Percentiles rank a stretch among this genome's conserved stretches.
Evolutionary conservation across 2,329 filamentous ascomycete species (phyloP).

Genomic region (Cercospora nicotianae): DNA sequence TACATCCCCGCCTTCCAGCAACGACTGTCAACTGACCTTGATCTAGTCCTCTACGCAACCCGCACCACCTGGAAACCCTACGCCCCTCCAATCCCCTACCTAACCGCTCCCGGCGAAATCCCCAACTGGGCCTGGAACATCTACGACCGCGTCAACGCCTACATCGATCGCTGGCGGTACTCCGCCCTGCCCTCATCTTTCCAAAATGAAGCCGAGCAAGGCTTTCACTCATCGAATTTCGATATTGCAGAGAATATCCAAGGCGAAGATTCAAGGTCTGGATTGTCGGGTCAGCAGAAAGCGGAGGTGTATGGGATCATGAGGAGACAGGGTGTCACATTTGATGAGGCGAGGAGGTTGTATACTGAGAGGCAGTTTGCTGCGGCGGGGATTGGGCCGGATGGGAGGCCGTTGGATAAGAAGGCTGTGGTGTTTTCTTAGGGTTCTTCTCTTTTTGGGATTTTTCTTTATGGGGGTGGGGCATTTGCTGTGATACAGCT

Average conservation of each 20-base stretch:
- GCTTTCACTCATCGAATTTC: conserved; percentile 79
- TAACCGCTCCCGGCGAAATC: conserved; percentile 49
- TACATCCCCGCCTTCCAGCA: too few species aligned
- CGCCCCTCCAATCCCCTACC: conserved; percentile 59
- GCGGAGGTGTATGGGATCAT: conserved; percentile 83
- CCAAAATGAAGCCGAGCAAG: conserved; percentile 80
- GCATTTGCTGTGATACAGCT: background rate
- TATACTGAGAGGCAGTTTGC: conserved; percentile 85
- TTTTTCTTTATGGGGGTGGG: background rate
- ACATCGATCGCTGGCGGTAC: conserved; percentile 59
- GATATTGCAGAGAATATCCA: conserved; percentile 79
- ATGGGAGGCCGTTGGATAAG: conserved; percentile 84
- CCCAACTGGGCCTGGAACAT: conserved; percentile 56
- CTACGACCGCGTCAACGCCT: conserved; percentile 45
- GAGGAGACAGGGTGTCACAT: conserved; percentile 77
- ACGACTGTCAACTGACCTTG: conserved; percentile 13
- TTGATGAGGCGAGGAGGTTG: conserved; percentile 85
- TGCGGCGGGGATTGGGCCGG: conserved; percentile 82
- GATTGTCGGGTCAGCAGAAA: conserved; percentile 79
- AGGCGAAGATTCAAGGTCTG: conserved; percentile 73
- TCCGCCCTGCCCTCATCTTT: conserved; percentile 72
- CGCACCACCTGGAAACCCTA: conserved; percentile 73
- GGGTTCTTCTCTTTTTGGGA: conserved; percentile 25
- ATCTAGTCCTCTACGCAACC: conserved; percentile 72
- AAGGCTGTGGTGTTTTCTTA: conserved; percentile 93